Percentiles rank a stretch among this genome's conserved stretches.
Conservation (phyloP, 495 filamentous ascomycete genomes). For the Ascobolus immersus region DNA sequence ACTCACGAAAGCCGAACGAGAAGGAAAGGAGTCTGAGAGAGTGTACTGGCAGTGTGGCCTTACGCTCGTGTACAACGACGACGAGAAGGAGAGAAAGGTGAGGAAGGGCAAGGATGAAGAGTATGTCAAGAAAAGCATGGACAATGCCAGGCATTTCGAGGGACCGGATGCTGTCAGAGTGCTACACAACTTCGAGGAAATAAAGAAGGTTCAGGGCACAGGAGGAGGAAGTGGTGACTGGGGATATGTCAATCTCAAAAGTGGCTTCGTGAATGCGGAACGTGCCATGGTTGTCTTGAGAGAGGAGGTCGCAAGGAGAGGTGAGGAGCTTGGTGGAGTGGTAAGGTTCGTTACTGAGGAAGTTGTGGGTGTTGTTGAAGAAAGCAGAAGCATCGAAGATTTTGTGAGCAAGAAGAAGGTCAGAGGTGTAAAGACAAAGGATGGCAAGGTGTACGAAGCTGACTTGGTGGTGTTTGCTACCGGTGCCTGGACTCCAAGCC, state of each 20-base stretch:
- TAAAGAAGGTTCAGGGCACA: slow-evolving; percentile 21
- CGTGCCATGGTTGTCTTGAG: slow-evolving; percentile 39
- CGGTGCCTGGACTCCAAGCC: slow-evolving; percentile 54
- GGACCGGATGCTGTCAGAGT: too few relatives aligned
- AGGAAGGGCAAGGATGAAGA: slow-evolving; percentile 25
- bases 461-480: slow-evolving; percentile 57
- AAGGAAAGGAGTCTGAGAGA: slow-evolving; percentile 30
- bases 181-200: slow-evolving; percentile 19
- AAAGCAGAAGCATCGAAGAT: neutral
- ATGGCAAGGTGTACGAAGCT: slow-evolving; percentile 30
- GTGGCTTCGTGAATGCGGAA: slow-evolving; percentile 70
- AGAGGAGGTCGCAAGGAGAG: slow-evolving; percentile 25
- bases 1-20: slow-evolving; percentile 5
- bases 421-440: slow-evolving; percentile 28
- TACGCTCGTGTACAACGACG: slow-evolving; percentile 30
- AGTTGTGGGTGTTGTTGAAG: neutral
- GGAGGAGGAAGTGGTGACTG: slow-evolving; percentile 29
- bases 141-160: too few relatives aligned
- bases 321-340: slow-evolving; percentile 31
- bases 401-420: slow-evolving; percentile 16
- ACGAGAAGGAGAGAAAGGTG: slow-evolving; percentile 11
- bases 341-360: slow-evolving; percentile 9
- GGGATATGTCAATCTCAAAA: slow-evolving; percentile 59
- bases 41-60: slow-evolving; percentile 55
- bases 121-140: slow-evolving; percentile 41